Conservation (phyloP, 2,329 filamentous ascomycete species). For the Daldinia sp. region DNA sequence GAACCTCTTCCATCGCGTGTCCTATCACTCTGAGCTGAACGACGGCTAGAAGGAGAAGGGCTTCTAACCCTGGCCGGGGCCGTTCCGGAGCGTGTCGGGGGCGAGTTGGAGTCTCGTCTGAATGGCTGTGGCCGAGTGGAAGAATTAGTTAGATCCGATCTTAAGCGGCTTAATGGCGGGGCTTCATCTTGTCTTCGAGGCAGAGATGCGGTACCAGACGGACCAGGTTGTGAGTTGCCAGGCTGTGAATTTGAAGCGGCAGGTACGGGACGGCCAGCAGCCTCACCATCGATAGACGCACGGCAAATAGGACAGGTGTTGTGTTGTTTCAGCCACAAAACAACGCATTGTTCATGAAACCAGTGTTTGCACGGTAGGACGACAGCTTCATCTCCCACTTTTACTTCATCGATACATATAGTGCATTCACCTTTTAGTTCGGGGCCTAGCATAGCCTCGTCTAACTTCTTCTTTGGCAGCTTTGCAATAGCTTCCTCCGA, state of each 20-base stretch:
- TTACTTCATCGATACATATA: conserved; percentile 92
- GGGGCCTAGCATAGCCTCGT: conserved; percentile 74
- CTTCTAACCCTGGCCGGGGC: conserved; percentile 45
- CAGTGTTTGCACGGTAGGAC: conserved; percentile 90
- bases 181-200: conserved; percentile 34
- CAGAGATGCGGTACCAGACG: conserved; percentile 38
- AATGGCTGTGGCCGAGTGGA: conserved; percentile 33
- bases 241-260: conserved; percentile 29
- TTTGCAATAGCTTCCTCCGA: conserved; percentile 78
- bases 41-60: conserved; percentile 47
- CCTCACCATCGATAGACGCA: conserved; percentile 63
- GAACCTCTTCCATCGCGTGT: conserved; percentile 52
- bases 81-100: conserved; percentile 42
- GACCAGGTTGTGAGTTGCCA: conserved; percentile 19
- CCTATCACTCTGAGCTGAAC: conserved; percentile 48
- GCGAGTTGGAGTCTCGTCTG: conserved; percentile 47
- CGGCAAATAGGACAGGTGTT: conserved; percentile 92
- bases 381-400: conserved; percentile 78
- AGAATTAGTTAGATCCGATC: conserved; percentile 36
- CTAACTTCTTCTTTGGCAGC: conserved; percentile 77
- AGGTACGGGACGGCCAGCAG: conserved; percentile 45
- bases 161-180: conserved; percentile 40
- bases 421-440: conserved; percentile 85
- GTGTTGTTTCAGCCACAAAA: conserved; percentile 87
- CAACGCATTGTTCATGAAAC: conserved; percentile 88